Conservation (phyloP, 306 rosid species). For the Urtica urens region DNA sequence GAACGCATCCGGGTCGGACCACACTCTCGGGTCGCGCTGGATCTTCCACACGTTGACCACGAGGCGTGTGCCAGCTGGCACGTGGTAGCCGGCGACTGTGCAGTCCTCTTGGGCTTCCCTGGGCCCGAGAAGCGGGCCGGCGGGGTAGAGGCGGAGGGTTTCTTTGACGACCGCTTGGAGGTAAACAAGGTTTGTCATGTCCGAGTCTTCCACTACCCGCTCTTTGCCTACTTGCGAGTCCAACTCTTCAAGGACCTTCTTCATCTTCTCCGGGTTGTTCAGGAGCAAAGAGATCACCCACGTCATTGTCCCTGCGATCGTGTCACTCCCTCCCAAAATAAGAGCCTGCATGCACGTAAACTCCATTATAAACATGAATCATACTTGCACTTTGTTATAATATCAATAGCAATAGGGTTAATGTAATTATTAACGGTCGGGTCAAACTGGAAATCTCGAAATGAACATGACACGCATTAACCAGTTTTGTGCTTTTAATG, state of each 20-base stretch:
- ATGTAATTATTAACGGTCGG: too few relatives aligned
- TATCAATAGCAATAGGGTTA: too few relatives aligned
- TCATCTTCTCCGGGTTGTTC: conserved; percentile 22
- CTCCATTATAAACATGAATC: too few relatives aligned
- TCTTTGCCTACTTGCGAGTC: conserved; percentile 34
- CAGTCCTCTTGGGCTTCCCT: conserved; percentile 49
- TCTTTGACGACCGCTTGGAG: conserved; percentile 6
- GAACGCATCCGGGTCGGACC: conserved; percentile 33
- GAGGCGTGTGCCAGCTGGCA: conserved; percentile 35
- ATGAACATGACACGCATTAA: too few relatives aligned
- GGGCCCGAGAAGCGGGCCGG: conserved; percentile 39
- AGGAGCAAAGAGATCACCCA: conserved; percentile 52
- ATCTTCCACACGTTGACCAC: conserved; percentile 46
- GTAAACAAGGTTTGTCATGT: conserved; percentile 18
- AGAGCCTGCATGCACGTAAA: conserved; percentile 29
- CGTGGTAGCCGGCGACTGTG: conserved; percentile 28
- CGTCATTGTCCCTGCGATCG: conserved; percentile 29
- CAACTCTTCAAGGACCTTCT: conserved; percentile 41
- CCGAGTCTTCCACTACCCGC: conserved; percentile 36
- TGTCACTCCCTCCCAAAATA: conserved; percentile 45
- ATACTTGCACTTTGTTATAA: too few relatives aligned
- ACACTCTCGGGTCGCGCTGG: conserved; percentile 47
- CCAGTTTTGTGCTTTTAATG: too few relatives aligned
- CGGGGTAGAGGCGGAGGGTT: conserved; percentile 33
- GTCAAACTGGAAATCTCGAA: too few relatives aligned